These are phyloP conservation scores for Fusarium paranaense DNA, from an alignment of 2,329 filamentous ascomycete species.

Conservation along the genomic window DNA sequence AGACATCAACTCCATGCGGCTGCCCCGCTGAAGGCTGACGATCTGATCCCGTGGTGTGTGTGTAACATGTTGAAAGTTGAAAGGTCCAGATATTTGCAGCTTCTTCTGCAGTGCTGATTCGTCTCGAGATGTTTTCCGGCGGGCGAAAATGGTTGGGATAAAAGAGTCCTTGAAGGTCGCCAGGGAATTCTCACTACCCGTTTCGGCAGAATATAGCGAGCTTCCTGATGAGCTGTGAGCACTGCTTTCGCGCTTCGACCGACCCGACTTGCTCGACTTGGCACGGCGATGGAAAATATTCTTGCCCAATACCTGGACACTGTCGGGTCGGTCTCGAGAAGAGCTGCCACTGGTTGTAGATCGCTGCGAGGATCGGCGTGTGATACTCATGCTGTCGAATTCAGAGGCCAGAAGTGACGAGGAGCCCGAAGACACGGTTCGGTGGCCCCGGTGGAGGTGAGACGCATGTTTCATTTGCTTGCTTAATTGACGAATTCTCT, in stretches of 20 bases:
- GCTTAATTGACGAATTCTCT: slow-evolving; percentile 68
- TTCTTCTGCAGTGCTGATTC: slow-evolving; percentile 51
- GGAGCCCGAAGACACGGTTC: slow-evolving; percentile 64
- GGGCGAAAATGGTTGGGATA: slow-evolving; percentile 63
- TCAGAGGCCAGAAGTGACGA: slow-evolving; percentile 62
- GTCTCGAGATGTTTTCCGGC: slow-evolving; percentile 57
- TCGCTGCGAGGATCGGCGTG: slow-evolving; percentile 67
- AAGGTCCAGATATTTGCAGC: slow-evolving; percentile 70
- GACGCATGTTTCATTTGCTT: slow-evolving; percentile 69
- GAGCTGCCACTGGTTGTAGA: slow-evolving; percentile 66
- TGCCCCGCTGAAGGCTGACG: slow-evolving; percentile 54
- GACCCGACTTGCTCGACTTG: slow-evolving; percentile 56
- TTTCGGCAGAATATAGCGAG: slow-evolving; percentile 62
- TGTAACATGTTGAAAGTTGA: slow-evolving; percentile 75
- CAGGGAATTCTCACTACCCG: slow-evolving; percentile 49
- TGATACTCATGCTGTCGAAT: slow-evolving; percentile 61
- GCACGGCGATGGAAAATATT: slow-evolving; percentile 68
- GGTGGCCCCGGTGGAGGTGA: slow-evolving; percentile 50
- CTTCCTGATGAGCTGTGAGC: slow-evolving; percentile 60
- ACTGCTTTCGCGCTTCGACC: slow-evolving; percentile 59
- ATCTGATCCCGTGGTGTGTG: slow-evolving; percentile 66
- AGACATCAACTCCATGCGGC: slow-evolving; percentile 55
- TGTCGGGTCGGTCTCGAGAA: slow-evolving; percentile 67
- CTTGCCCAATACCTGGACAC: slow-evolving; percentile 69
- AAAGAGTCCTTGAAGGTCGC: slow-evolving; percentile 56